These are phyloP conservation scores for Stellera chamaejasme DNA, from an alignment of 345 rosid species.

Conservation along the genomic window DNA sequence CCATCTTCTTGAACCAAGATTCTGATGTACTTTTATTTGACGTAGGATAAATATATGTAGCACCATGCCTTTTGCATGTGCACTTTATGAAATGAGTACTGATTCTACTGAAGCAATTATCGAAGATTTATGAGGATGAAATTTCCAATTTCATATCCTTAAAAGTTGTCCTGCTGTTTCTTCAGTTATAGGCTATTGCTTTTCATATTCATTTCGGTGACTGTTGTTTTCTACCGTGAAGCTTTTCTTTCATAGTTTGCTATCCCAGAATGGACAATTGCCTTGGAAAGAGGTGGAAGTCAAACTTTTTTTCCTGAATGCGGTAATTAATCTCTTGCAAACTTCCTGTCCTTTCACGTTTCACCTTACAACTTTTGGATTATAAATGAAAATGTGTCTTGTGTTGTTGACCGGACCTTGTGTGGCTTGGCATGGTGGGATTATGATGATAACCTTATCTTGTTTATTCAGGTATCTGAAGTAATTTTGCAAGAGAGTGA, in stretches of 20 bases:
- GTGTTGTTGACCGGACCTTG: too few relatives aligned
- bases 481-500: conserved; percentile 60
- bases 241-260: conserved; percentile 64
- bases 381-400: background rate
- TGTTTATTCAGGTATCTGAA: conserved; percentile 70
- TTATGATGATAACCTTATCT: background rate
- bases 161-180: too few relatives aligned
- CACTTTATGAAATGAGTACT: too few relatives aligned
- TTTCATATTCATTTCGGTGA: too few relatives aligned
- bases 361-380: background rate
- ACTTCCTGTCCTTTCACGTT: background rate
- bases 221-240: conserved; percentile 18
- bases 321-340: conserved; percentile 32
- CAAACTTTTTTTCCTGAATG: conserved; percentile 75
- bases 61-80: background rate
- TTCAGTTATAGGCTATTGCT: too few relatives aligned
- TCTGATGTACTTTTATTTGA: too few relatives aligned
- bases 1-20: too few relatives aligned
- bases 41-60: background rate
- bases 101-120: too few relatives aligned
- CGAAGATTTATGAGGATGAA: too few relatives aligned
- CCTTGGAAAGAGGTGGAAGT: conserved; percentile 84
- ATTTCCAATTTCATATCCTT: too few relatives aligned
- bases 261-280: conserved; percentile 43
- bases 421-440: too few relatives aligned